These are phyloP conservation scores for Penstemon barbatus DNA, from an alignment of 257 asterid genomes.

Conservation along the genomic window DNA sequence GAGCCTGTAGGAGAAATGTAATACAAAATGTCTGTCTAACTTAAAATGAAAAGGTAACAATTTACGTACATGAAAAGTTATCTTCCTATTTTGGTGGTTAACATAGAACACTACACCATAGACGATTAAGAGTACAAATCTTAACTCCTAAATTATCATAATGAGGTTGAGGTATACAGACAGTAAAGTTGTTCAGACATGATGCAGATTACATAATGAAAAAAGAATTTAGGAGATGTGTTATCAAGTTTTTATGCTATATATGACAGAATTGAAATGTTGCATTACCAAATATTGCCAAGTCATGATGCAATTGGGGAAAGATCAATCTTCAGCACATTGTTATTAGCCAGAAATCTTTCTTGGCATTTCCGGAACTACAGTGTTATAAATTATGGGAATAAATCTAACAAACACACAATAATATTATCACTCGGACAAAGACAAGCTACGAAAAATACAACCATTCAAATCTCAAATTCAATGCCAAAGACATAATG, in stretches of 20 bases:
- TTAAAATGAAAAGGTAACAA: neutral
- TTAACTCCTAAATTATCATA: neutral
- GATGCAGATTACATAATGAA: constrained; percentile 3
- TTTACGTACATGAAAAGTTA: neutral
- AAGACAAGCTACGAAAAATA: no score
- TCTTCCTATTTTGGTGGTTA: neutral
- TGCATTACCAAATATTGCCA: neutral
- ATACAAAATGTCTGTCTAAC: neutral
- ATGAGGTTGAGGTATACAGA: constrained; percentile 2
- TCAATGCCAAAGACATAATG: no score
- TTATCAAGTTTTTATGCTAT: neutral
- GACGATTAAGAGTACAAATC: neutral
- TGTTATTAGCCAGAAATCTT: constrained; percentile 2
- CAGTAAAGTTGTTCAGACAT: neutral
- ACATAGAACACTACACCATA: neutral
- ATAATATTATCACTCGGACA: no score
- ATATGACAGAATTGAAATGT: neutral
- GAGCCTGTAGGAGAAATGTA: neutral
- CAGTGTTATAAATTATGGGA: neutral
- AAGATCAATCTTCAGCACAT: neutral
- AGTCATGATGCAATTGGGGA: neutral
- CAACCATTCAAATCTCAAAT: no score
- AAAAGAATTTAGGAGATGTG: neutral
- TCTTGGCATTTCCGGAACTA: neutral
- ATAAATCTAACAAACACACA: neutral